phyloP scores from a whole-genome alignment of 495 filamentous ascomycete genomes.

The Aspergillus carlsbadensis region DNA sequence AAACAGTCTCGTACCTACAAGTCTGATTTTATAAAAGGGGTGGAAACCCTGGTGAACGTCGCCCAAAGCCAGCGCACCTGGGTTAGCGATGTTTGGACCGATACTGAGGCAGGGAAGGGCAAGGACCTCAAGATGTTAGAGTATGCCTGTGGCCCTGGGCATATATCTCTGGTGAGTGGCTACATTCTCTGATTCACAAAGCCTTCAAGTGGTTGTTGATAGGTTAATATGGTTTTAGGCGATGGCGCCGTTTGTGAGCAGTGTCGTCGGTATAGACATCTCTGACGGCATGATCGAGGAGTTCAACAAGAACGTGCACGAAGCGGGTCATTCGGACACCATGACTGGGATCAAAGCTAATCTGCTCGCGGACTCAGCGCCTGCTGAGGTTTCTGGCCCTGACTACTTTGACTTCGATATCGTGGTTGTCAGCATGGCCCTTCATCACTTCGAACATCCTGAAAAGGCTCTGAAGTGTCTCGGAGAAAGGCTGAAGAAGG shows the following conservation, averaged over 20 bases:
- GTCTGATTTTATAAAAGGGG: conserved; percentile 37
- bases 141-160: conserved; percentile 74
- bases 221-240: conserved; percentile 35
- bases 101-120: conserved; percentile 34
- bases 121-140: conserved; percentile 62
- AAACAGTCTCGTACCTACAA: conserved; percentile 46
- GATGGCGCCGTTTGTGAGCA: conserved; percentile 58
- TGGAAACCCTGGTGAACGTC: conserved; percentile 34
- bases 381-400: conserved; percentile 39
- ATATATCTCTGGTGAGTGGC: conserved; percentile 52
- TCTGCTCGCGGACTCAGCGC: conserved; percentile 43
- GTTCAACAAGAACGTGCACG: conserved; percentile 49
- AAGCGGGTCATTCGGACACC: conserved; percentile 45
- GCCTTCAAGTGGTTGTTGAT: too few species aligned
- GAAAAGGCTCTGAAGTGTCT: conserved; percentile 54
- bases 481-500: conserved; percentile 56
- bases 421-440: conserved; percentile 61
- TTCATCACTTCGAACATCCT: conserved; percentile 73
- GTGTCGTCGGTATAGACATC: conserved; percentile 64
- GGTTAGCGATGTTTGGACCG: conserved; percentile 59
- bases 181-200: too few species aligned
- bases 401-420: conserved; percentile 63
- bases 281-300: conserved; percentile 63
- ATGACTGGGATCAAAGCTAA: conserved; percentile 61
- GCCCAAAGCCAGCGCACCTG: conserved; percentile 53